Evolutionary conservation across 2,329 filamentous ascomycete genomes (phyloP).

Genomic region (Curvularia eragrostidis): DNA sequence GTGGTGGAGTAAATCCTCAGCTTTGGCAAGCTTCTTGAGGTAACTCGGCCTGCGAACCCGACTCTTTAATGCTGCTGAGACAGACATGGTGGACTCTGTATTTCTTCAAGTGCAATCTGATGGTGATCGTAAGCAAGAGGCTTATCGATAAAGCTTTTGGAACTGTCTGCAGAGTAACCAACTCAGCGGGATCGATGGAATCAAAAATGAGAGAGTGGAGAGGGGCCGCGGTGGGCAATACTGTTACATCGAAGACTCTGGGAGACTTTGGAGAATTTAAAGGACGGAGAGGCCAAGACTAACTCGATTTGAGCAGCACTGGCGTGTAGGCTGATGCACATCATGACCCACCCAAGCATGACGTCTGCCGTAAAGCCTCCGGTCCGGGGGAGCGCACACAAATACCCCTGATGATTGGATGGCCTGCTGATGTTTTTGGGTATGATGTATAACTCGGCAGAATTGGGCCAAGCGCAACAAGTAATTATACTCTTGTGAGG

Average conservation of each 20-base stretch:
- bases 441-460: neutral
- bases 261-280: conserved; percentile 18
- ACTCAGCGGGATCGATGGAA: conserved; percentile 4
- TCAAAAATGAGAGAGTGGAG: conserved; percentile 16
- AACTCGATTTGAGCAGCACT: conserved; percentile 14
- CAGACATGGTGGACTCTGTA: conserved; percentile 51
- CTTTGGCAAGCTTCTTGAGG: conserved; percentile 78
- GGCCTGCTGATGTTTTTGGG: neutral
- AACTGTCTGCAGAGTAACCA: conserved; percentile 2
- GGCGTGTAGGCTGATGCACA: conserved; percentile 19
- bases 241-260: conserved; percentile 1
- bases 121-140: neutral
- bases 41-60: conserved; percentile 78
- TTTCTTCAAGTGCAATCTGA: neutral
- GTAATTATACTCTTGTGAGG: neutral
- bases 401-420: neutral
- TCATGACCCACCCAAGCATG: conserved; percentile 22
- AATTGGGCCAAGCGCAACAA: neutral
- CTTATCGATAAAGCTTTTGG: conserved; percentile 22
- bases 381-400: conserved; percentile 13
- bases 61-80: conserved; percentile 76
- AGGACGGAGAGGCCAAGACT: conserved; percentile 14
- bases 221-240: conserved; percentile 15
- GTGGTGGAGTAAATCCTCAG: conserved; percentile 78
- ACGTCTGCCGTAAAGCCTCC: conserved; percentile 22